Evolutionary conservation across 2,329 filamentous ascomycete genomes (phyloP).

Genomic region (Emergomyces pasteurianus): DNA sequence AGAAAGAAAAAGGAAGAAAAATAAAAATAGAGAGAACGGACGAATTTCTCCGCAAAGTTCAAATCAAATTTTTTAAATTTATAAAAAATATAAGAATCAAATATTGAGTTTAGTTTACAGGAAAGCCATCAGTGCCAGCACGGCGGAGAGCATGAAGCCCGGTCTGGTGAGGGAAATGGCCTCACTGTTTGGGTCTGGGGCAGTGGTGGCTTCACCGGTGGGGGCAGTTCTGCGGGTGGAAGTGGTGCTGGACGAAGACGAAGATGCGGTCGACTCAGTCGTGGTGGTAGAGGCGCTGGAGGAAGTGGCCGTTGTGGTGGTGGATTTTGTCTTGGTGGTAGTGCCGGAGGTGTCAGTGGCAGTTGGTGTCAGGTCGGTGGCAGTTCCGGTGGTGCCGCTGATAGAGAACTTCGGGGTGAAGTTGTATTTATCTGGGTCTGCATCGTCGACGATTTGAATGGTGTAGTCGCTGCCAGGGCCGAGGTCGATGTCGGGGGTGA

Average conservation of each 20-base stretch:
- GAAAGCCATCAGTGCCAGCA: conserved; percentile 10
- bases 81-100: no score
- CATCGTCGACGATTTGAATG: conserved; percentile 41
- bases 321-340: conserved; percentile 13
- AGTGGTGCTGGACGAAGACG: neutral
- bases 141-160: conserved; percentile 6
- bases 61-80: no score
- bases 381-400: conserved; percentile 32
- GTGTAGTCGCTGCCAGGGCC: conserved; percentile 38
- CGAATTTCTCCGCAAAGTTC: no score
- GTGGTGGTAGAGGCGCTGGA: conserved; percentile 13
- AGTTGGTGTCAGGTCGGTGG: conserved; percentile 14
- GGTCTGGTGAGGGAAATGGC: conserved; percentile 8
- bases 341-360: conserved; percentile 18
- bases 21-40: no score
- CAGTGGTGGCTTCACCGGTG: neutral
- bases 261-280: neutral
- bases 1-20: no score
- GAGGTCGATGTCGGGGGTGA: conserved; percentile 32
- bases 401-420: conserved; percentile 43
- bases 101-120: conserved; percentile 2
- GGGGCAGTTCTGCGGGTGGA: neutral
- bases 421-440: conserved; percentile 34
- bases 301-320: conserved; percentile 10
- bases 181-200: conserved; percentile 8